Evolutionary conservation across 2,329 filamentous ascomycete genomes (phyloP).

Genomic region (Fonsecaea erecta): DNA sequence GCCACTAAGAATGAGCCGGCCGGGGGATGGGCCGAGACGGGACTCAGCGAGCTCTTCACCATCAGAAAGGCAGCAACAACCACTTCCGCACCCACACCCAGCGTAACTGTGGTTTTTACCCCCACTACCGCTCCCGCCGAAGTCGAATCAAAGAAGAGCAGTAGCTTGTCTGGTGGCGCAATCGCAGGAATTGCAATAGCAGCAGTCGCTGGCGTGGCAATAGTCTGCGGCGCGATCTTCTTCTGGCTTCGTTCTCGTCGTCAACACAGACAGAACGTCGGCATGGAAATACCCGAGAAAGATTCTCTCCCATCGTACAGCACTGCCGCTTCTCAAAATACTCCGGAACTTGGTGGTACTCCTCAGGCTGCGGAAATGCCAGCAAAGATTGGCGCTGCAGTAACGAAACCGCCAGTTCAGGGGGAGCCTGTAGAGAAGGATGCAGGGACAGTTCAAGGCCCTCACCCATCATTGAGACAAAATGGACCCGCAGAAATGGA

Average conservation of each 20-base stretch:
- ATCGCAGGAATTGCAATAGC: constrained; percentile 32
- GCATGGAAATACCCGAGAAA: constrained; percentile 13
- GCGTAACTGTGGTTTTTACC: neutral
- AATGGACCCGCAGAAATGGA: constrained; percentile 20
- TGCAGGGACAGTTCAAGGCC: constrained; percentile 10
- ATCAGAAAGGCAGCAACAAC: constrained; percentile 13
- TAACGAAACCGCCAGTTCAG: neutral
- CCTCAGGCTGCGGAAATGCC: constrained; percentile 19
- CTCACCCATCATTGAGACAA: constrained; percentile 8
- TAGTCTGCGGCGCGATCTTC: constrained; percentile 22
- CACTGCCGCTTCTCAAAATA: constrained; percentile 9
- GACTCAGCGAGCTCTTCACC: constrained; percentile 31
- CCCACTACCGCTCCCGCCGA: neutral
- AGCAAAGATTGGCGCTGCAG: neutral
- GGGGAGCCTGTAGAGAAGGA: constrained; percentile 24
- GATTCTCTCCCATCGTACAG: constrained; percentile 18
- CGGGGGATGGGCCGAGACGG: constrained; percentile 31
- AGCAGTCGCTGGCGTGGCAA: constrained; percentile 26
- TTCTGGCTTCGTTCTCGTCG: constrained; percentile 27
- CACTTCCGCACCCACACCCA: constrained; percentile 4
- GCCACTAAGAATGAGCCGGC: constrained; percentile 32
- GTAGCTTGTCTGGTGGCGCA: constrained; percentile 16
- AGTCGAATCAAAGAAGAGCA: neutral
- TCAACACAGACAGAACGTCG: neutral
- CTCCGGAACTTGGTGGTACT: constrained; percentile 12